phyloP scores from a whole-genome alignment of 2,329 filamentous ascomycete species.

The Paecilomyces variotii region DNA sequence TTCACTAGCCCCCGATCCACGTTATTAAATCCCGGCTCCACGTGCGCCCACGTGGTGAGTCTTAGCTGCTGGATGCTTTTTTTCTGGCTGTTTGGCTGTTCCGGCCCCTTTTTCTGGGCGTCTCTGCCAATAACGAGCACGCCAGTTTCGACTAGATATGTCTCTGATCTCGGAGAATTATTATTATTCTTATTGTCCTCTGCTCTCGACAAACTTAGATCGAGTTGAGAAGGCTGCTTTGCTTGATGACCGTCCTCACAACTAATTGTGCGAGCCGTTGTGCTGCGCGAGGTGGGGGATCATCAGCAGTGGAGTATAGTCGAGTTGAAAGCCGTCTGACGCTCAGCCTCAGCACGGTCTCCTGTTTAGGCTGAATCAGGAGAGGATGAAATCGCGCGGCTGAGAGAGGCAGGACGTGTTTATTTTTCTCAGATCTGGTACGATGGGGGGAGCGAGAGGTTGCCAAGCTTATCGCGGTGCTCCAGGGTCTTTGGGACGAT shows the following conservation, averaged over 20 bases:
- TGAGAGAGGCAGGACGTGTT: not conserved
- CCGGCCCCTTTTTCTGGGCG: not conserved
- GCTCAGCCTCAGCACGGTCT: not conserved
- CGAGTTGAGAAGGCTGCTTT: too few species aligned
- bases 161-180: not conserved
- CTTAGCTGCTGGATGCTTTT: not conserved
- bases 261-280: not conserved
- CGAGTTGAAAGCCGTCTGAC: not conserved
- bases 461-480: not conserved
- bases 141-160: too few species aligned
- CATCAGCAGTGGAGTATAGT: not conserved
- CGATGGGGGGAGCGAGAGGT: not conserved
- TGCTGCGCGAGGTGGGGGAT: not conserved
- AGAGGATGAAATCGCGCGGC: not conserved
- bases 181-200: not conserved
- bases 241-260: too few species aligned
- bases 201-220: not conserved
- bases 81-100: not conserved
- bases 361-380: not conserved
- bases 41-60: constrained; percentile 27
- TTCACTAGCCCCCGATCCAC: constrained; percentile 13
- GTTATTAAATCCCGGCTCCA: constrained; percentile 17
- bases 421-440: not conserved
- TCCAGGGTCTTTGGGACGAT: not conserved
- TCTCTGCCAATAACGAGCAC: not conserved